Evolutionary conservation across 2,329 filamentous ascomycete species (phyloP), one percentile per base, ranked within the genome.

Genomic region (Trichophaea hybrida): DNA sequence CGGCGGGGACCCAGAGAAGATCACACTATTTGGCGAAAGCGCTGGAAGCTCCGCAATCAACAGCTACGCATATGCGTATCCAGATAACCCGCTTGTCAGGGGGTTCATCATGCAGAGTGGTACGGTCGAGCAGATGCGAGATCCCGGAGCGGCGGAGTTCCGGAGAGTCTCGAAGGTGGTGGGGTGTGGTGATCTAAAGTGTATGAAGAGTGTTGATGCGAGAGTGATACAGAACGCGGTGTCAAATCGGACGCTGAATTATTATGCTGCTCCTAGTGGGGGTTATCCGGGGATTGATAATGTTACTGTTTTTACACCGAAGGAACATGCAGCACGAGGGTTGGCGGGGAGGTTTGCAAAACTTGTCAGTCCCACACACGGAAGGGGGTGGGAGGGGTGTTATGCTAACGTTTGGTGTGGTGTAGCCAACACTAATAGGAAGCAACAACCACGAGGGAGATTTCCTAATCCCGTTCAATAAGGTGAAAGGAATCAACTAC

Each of bases 11-110:
- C 66, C 67, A 1, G 37, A 24, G 3, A 62, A 61, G 33, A 66
- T 68, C 15, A 68, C 64, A 12, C 59, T 68, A 34, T 68, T 68
- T 57, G 67, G 67, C 10, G 60, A 68, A 57, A 66, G 63, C 43
- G 67, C 67, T 15, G 67, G 67, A 38, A 64, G 61, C n/a, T 61
- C 61, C 54, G 61, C 63, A 7, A 66, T 68, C 13, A 61, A 64
- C 32, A 34, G 34, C 17, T 61, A 62, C 37, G 37, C 59, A 31
- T 72, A 70, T 55, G 70, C 70, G 12, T 72, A 66, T 61, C 55
- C 59, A 1, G 56, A 62, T 6, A 69, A 72, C 58, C 64, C 64
- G 7, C 69, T 62, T 13, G 57, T 33, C 7, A 2, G 17, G 5
- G 43, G 40, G 24, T 24, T 33, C 8, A 43, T 59, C n/a, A 17